A percentile compares a stretch with the other conserved stretches of the same genome.
Conservation (phyloP, 257 asterid species). For the Paraleonurus japonicus region DNA sequence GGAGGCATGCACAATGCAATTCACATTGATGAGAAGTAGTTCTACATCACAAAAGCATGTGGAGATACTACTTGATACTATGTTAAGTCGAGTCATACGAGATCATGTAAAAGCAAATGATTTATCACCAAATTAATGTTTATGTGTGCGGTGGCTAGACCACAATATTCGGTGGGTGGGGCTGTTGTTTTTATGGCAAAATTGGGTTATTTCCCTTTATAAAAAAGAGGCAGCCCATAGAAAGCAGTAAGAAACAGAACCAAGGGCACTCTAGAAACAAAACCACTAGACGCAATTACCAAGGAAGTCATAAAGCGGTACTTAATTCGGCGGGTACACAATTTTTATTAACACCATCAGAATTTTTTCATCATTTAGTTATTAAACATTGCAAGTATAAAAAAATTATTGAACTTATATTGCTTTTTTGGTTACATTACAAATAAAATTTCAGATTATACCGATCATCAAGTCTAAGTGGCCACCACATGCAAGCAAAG, state of each 20-base stretch:
- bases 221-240: not conserved
- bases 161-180: not conserved
- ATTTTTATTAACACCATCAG: too few species aligned
- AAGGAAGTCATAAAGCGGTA: not conserved
- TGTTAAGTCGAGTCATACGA: not conserved
- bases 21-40: not conserved
- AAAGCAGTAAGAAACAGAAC: not conserved
- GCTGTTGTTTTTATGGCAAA: not conserved
- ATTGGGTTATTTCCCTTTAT: not conserved
- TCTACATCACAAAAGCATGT: not conserved
- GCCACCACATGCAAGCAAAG: not conserved
- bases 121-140: not conserved
- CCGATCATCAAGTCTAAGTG: not conserved
- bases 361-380: not conserved
- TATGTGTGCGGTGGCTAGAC: not conserved
- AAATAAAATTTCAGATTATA: not conserved
- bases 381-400: not conserved
- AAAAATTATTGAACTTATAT: not conserved
- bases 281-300: not conserved
- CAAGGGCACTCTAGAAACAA: not conserved
- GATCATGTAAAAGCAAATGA: not conserved
- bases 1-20: not conserved
- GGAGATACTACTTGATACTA: not conserved
- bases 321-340: too few species aligned
- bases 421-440: not conserved